Conservation (phyloP, 257 asterid genomes). For the Anisodus tanguticus region DNA sequence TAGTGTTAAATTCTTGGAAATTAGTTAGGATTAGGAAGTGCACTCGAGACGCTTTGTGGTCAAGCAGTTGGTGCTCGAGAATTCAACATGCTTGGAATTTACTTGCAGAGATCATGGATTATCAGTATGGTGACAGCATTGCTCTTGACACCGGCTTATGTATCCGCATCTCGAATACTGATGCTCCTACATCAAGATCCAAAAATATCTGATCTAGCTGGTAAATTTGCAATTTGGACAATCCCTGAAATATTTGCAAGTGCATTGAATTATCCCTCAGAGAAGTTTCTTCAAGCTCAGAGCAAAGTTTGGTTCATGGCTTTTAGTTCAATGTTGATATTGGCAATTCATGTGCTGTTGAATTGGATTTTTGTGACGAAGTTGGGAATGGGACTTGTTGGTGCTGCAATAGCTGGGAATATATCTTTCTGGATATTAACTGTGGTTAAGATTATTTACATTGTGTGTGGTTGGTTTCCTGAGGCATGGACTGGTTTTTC, state of each 20-base stretch:
- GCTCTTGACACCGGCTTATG: slow-evolving; percentile 33
- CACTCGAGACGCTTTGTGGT: slow-evolving; percentile 47
- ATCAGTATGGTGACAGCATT: slow-evolving; percentile 23
- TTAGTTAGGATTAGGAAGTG: slow-evolving; percentile 52
- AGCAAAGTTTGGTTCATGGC: slow-evolving; percentile 43
- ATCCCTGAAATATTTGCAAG: slow-evolving; percentile 39
- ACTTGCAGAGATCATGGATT: slow-evolving; percentile 48
- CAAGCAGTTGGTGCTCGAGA: slow-evolving; percentile 47
- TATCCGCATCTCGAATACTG: slow-evolving; percentile 31
- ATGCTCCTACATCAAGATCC: slow-evolving; percentile 32
- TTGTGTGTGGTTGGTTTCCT: slow-evolving; percentile 38
- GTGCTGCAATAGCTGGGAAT: slow-evolving; percentile 41
- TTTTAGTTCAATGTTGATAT: slow-evolving; percentile 14
- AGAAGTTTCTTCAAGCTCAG: slow-evolving; percentile 46
- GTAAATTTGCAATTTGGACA: slow-evolving; percentile 33
- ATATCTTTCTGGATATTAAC: slow-evolving; percentile 39
- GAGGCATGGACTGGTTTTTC: slow-evolving; percentile 51
- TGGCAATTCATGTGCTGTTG: slow-evolving; percentile 37
- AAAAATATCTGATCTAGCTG: slow-evolving; percentile 38
- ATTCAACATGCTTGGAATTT: slow-evolving; percentile 41
- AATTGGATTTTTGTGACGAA: slow-evolving; percentile 40
- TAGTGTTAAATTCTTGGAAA: background rate
- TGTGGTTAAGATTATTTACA: slow-evolving; percentile 31
- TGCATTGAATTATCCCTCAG: slow-evolving; percentile 36
- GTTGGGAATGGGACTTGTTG: slow-evolving; percentile 36